Evolutionary conservation across 2,329 filamentous ascomycete genomes (phyloP).

Genomic region (Coniella lustricola): DNA sequence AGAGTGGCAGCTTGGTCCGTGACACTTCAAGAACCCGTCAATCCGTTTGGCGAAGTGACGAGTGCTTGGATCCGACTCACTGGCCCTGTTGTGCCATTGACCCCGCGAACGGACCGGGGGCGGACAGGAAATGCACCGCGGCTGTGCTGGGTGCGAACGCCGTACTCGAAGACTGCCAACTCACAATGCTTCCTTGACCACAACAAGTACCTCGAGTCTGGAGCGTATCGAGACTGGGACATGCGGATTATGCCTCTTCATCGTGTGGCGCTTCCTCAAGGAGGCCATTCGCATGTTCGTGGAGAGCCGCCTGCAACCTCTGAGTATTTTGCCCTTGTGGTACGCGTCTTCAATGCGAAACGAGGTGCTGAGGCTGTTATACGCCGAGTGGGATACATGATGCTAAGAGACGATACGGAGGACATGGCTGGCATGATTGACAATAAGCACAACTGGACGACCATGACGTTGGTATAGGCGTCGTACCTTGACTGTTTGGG

Average conservation of each 20-base stretch:
- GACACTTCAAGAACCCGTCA: constrained; percentile 8
- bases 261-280: not conserved
- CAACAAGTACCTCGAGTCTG: not conserved
- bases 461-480: not conserved
- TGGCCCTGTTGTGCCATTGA: constrained; percentile 12
- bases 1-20: constrained; percentile 13
- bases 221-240: not conserved
- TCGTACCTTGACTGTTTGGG: not conserved
- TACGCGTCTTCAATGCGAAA: not conserved
- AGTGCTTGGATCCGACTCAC: constrained; percentile 16
- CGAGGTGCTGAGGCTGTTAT: not conserved
- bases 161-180: not conserved
- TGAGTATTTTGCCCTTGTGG: not conserved
- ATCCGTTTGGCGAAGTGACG: constrained; percentile 17
- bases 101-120: not conserved
- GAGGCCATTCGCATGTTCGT: too few relatives aligned
- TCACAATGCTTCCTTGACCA: not conserved
- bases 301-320: not conserved
- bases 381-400: not conserved
- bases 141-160: not conserved
- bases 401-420: not conserved
- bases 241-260: not conserved
- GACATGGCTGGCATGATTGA: not conserved
- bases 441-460: constrained; percentile 1
- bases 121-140: not conserved